Base-by-base conservation (phyloP, 768 basidiomycete species). In the Tylopilus rubrobrunneus region DNA sequence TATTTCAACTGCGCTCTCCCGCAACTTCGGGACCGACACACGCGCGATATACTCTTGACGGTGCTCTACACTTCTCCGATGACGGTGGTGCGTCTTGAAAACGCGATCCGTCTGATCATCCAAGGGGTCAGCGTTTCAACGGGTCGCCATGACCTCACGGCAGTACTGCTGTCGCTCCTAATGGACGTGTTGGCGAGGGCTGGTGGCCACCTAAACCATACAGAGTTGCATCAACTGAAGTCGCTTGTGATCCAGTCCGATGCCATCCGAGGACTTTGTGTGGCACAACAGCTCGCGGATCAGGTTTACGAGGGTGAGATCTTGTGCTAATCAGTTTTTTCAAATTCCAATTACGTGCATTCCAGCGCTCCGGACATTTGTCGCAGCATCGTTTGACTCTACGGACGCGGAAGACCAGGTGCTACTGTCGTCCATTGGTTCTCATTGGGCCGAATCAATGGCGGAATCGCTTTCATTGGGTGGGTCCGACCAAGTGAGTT, bases 281-380 rank as follows among this genome's bases (percentile, higher is more conserved):
- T 72, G 4, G 65, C 70, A 1, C 58, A 51, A 2, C 54, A 61
- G n/a, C 57, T 71, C 4, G 53, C 68, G 0, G 49, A 49, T 4
- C 45, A 58, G 1, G 64, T 74, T 7, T 51, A 69, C 23, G 62
- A 76, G 67, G 78, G 79, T 77, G 52, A 45, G 48, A 15, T 37
- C n/a, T 39, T n/a, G n/a, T 39, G 1, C 9, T 39, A 19, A 19
- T 39, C n/a, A 39, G 1, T 7, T 8, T 39, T 19, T 39, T 1
- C 1, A 17, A 37, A 17, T 5, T 25, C 4, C 47, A 21, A 42
- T 62, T 27, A 62, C 40, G 14, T 12, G 25, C n/a, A 29, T 37
- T 54, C 15, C 53, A 85, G 84, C 69, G 0, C 58, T 85, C 10
- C 57, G 59, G 19, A 52, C 56, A 2, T 64, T 87, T n/a, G 64